Base-by-base conservation (phyloP, 768 basidiomycete genomes). In the Mycena leptocephala region DNA sequence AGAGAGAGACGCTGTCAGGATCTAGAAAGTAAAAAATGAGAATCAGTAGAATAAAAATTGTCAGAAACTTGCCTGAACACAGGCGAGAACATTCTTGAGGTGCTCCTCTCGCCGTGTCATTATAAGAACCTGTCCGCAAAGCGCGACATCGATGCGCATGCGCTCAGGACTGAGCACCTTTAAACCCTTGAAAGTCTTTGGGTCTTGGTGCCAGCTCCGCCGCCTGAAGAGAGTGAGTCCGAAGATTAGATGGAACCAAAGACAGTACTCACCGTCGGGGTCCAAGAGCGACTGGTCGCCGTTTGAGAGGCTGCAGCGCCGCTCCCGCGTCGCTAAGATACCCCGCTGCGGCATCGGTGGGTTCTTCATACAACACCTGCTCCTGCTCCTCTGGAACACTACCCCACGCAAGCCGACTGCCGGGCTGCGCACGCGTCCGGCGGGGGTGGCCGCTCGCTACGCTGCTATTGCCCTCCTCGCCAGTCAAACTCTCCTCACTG, bases 121-220 rank as follows among this genome's bases (percentile, higher is more conserved):
- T 77, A 93, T 89, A 26, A 96, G 86, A 59, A 94, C 82, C 80
- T 96, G 93, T 5, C 93, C 94, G 80, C 93, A 93, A 20, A 96
- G 87, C 79, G 94, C 94, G 43, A 95, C 95, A 79, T 96, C 95
- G 51, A 95, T 91, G 63, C 89, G 90, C 94, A 96, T 94, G 79
- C 90, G 87, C 69, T 95, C 93, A 9, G 88, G 75, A 3, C 89
- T 88, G 53, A 95, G 82, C 14, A 93, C 84, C 41, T 86, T 86
- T 73, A 89, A 81, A 61, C 85, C 85, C 46, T 84, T 86, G 76
- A 92, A 87, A n/a, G 90, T 88, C 33, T 84, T 80, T 2, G 92
- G 80, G 82, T 93, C 92, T 22, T 75, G 74, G 75, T 94, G 92
- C 80, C 93, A 94, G 77, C 94, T 95, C 62, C 93, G 87, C 58